phyloP scores from a whole-genome alignment of 176 grass and related monocot genomes.

The Stipa capillata region DNA sequence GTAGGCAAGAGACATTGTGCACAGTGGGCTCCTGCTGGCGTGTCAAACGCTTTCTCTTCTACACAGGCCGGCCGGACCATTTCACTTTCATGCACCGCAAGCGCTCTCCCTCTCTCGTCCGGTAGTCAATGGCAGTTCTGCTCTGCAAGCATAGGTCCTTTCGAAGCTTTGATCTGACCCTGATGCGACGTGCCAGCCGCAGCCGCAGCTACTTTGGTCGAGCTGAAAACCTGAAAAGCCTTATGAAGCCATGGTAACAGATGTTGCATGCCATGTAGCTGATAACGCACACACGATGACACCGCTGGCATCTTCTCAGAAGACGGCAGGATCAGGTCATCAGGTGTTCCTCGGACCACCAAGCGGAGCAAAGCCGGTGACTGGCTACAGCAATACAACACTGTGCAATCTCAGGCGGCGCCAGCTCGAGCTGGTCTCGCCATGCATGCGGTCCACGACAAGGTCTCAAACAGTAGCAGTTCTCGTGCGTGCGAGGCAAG shows the following conservation, averaged over 20 bases:
- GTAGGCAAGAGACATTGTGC: background rate
- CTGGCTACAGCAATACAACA: background rate
- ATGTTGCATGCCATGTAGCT: background rate
- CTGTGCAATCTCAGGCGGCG: background rate
- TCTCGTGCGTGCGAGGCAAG: too few relatives aligned
- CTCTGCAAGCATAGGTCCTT: slow-evolving; percentile 10
- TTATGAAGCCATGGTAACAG: background rate
- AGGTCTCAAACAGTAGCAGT: background rate
- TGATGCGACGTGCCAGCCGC: background rate
- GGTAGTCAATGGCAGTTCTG: slow-evolving; percentile 28
- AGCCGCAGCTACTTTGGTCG: background rate
- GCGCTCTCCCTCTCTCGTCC: background rate
- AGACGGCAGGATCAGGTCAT: background rate
- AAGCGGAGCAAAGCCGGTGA: background rate
- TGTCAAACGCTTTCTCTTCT: background rate
- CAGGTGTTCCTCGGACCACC: background rate
- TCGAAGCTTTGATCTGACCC: background rate
- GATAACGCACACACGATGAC: background rate
- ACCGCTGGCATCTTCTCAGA: background rate
- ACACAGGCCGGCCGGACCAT: background rate
- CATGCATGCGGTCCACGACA: background rate
- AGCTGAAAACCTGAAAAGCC: background rate
- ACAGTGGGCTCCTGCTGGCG: background rate
- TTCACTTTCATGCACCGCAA: background rate
- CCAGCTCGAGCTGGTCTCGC: background rate